These are phyloP conservation scores for Stagonosporopsis cucurbitacearum DNA, from an alignment of 2,329 filamentous ascomycete genomes.

Conservation along the genomic window DNA sequence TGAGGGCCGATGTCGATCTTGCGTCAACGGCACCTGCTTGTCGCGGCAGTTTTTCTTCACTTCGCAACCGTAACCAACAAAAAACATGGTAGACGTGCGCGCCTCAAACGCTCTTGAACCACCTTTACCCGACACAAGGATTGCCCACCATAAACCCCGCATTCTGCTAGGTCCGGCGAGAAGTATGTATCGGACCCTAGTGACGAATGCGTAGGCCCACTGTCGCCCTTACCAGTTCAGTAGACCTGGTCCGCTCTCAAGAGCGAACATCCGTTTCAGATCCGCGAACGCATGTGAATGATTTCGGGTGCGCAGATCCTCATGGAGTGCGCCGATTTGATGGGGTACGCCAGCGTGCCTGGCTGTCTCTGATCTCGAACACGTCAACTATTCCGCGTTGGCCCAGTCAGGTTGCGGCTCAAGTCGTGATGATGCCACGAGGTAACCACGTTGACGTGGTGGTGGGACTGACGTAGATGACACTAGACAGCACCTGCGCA, in stretches of 20 bases:
- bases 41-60: background rate
- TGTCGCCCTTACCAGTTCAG: slow-evolving; percentile 7
- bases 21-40: background rate
- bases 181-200: background rate
- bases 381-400: background rate
- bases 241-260: slow-evolving; percentile 5
- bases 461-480: slow-evolving; percentile 4
- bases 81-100: background rate
- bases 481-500: slow-evolving; percentile 9
- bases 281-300: slow-evolving; percentile 11
- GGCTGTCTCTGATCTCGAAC: background rate
- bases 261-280: slow-evolving; percentile 14
- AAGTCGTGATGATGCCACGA: slow-evolving; percentile 4
- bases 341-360: background rate
- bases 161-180: slow-evolving; percentile 15
- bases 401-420: background rate
- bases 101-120: slow-evolving; percentile 4
- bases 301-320: slow-evolving; percentile 7
- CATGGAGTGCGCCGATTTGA: slow-evolving; percentile 1
- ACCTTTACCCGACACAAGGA: slow-evolving; percentile 4
- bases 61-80: background rate
- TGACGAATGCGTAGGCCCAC: background rate
- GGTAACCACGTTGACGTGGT: slow-evolving; percentile 4
- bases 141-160: slow-evolving; percentile 21
- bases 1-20: background rate